Evolutionary conservation across 2,329 filamentous ascomycete species (phyloP).

Genomic region (Falciphora oryzae): DNA sequence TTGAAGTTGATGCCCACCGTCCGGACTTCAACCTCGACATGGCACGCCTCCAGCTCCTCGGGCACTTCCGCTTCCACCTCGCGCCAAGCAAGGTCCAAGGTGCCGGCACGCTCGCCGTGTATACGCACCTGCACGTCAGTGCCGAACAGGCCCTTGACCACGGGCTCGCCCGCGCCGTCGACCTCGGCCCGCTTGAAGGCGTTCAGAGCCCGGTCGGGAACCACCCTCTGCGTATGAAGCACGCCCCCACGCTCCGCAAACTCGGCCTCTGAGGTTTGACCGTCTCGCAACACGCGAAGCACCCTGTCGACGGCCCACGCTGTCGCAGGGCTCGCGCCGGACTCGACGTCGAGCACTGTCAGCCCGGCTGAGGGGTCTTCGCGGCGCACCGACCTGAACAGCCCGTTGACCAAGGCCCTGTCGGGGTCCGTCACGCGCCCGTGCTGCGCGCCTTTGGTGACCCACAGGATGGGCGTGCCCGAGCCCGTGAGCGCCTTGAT

Average conservation of each 20-base stretch:
- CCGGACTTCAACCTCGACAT: conserved; percentile 25
- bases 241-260: conserved; percentile 1
- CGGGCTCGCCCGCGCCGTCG: too few relatives aligned
- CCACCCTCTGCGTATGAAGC: background rate
- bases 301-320: too few relatives aligned
- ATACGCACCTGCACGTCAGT: too few relatives aligned
- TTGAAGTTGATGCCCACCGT: conserved; percentile 29
- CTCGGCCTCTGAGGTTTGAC: background rate
- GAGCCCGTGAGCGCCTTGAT: too few relatives aligned
- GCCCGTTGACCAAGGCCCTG: conserved; percentile 25
- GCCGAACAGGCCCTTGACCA: too few relatives aligned
- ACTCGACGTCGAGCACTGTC: conserved; percentile 19
- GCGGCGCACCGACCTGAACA: conserved; percentile 26
- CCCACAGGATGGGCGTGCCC: conserved; percentile 27
- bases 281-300: too few relatives aligned
- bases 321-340: conserved; percentile 8
- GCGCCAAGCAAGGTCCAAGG: too few relatives aligned
- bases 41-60: conserved; percentile 15
- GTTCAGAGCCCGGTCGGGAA: background rate
- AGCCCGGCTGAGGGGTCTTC: conserved; percentile 18
- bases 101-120: too few relatives aligned
- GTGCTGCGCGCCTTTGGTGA: conserved; percentile 23
- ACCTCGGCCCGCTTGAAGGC: too few relatives aligned
- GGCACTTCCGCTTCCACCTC: too few relatives aligned
- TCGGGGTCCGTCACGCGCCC: conserved; percentile 18